Base-by-base conservation (phyloP, 768 basidiomycete species). In the Podaxis pistillaris region DNA sequence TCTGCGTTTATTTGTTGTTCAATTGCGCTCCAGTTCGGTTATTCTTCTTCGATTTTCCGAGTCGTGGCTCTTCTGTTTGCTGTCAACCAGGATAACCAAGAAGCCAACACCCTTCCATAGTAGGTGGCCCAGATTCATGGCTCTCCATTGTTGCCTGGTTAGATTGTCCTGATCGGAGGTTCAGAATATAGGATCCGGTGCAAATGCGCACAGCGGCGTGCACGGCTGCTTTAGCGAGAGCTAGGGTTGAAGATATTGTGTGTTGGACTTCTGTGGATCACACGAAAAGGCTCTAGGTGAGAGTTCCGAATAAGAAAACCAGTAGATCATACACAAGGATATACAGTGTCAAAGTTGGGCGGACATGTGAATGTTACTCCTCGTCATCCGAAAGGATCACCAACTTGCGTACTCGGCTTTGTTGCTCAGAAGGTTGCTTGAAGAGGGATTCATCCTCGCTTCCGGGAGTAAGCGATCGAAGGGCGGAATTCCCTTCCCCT, bases 381-480 rank as follows among this genome's bases (percentile, higher is more conserved):
- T 60, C 61, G 46, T 62, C 60, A 62, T 62, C 60, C 30, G 60
- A 62, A 37, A 49, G 41, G 22, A 62, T 38, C 30, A 62, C 53
- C 53, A 55, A 11, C 19, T 46, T 47, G 33, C 54, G 44, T 26
- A 22, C 8, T 50, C 46, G 46, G 22, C 46, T 46, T 9, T 19
- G 28, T 38, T 54, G 54, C 26, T 60, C 58, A 33, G 49, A 26
- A 33, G 12, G 37, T 40, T 37, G 37, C 17, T 40, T 40, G 12
- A 19, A 26, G 22, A 40, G 54, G 6, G 37, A 13, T 24, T 19
- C 49, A 12, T 28, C 49, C 49, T 50, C 49, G 49, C 49, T 26
- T 24, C 30, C 37, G 28, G 51, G 59, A 6, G 40, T 44, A 52
- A 22, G 59, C 51, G 59, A 54, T 4, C 24, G 22, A 26, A 60